These are phyloP conservation scores for Ichthyophthirius multifiliis DNA, from an alignment of 169 alveolate genomes.

Conservation along the genomic window DNA sequence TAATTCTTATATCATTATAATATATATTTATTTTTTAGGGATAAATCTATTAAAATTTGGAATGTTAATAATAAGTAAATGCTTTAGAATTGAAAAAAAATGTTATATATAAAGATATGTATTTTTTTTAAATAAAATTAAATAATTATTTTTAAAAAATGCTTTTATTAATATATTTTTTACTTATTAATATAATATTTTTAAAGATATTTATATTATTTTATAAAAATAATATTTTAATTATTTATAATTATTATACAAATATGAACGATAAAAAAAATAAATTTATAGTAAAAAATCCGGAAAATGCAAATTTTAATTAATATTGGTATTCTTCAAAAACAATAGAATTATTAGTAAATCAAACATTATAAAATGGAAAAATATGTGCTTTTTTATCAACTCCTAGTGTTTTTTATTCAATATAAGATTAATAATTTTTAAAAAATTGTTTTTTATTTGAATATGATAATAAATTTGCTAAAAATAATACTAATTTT, in stretches of 20 bases:
- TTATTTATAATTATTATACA: too few relatives aligned
- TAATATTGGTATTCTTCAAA: slow-evolving; percentile 79
- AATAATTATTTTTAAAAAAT: too few relatives aligned
- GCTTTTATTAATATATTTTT: too few relatives aligned
- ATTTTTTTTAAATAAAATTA: too few relatives aligned
- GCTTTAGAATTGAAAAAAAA: too few relatives aligned
- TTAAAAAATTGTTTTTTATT: slow-evolving; percentile 6
- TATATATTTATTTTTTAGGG: not conserved
- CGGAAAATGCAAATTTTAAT: slow-evolving; percentile 75
- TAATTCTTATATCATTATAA: too few relatives aligned
- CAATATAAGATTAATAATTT: not conserved
- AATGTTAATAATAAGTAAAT: slow-evolving; percentile 30
- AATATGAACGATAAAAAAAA: too few relatives aligned
- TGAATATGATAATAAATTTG: slow-evolving; percentile 64
- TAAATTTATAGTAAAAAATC: slow-evolving; percentile 1
- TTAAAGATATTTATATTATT: too few relatives aligned
- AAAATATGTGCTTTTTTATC: not conserved
- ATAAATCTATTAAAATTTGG: slow-evolving; percentile 53
- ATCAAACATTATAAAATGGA: slow-evolving; percentile 46
- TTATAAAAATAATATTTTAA: too few relatives aligned
- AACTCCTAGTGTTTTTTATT: slow-evolving; percentile 13
- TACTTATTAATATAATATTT: too few relatives aligned
- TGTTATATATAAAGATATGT: too few relatives aligned
- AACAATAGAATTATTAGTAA: slow-evolving; percentile 61
- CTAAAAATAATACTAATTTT: slow-evolving; percentile 61